Percentiles rank a stretch among this genome's conserved stretches.
Conservation (phyloP, 768 basidiomycete species). For the Lactarius hengduanensis region DNA sequence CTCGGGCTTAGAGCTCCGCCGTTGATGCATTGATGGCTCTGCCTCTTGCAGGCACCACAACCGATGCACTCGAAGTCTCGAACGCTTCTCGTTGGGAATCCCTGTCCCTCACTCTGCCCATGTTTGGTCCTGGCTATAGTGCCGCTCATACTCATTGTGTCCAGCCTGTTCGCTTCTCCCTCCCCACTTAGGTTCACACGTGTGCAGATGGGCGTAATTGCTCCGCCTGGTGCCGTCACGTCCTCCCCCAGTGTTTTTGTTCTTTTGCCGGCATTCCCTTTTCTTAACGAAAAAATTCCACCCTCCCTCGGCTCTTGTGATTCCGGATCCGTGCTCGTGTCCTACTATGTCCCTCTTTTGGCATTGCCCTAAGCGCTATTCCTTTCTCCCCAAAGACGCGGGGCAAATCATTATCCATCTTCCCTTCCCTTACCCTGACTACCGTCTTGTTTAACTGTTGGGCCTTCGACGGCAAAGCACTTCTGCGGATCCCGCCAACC, state of each 20-base stretch:
- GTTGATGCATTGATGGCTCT: neutral
- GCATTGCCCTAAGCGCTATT: neutral
- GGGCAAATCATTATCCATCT: neutral
- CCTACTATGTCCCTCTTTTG: neutral
- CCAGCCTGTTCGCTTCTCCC: conserved; percentile 4
- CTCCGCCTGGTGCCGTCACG: conserved; percentile 11
- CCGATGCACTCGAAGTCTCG: neutral
- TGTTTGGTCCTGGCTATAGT: neutral
- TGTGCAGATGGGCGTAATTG: conserved; percentile 2
- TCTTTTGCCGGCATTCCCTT: conserved; percentile 10
- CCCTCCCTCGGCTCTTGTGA: neutral
- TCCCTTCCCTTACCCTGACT: neutral
- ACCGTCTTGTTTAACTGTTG: neutral
- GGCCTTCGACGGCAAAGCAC: neutral
- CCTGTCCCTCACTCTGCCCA: neutral
- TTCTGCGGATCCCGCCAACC: neutral
- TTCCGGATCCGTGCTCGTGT: conserved; percentile 1
- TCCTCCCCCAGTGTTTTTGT: conserved; percentile 2
- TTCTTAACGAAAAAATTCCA: neutral
- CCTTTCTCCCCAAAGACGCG: neutral
- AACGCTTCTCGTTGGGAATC: neutral
- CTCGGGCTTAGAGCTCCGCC: neutral
- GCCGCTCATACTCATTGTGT: neutral
- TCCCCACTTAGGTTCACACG: neutral
- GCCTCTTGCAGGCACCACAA: neutral